These are phyloP conservation scores for Sphagnum contortum DNA, from an alignment of 225 moss, liverwort and hornwort species.

Conservation along the genomic window DNA sequence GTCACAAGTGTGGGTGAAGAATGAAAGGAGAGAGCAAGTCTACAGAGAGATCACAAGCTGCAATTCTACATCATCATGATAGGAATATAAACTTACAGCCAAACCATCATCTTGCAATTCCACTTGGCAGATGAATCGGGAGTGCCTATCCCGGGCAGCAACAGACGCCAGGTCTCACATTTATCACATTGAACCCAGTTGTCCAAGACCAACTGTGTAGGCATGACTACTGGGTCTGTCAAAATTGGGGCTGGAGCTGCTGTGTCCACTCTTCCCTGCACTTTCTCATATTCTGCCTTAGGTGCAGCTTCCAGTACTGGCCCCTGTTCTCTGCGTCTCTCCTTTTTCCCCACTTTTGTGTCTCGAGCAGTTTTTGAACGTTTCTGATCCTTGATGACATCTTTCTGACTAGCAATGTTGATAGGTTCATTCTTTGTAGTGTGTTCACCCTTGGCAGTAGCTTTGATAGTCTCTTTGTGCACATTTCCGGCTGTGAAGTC, in stretches of 20 bases:
- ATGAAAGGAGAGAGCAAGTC: not conserved
- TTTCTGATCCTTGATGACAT: constrained; percentile 25
- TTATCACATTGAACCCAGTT: constrained; percentile 90
- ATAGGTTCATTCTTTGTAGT: constrained; percentile 18
- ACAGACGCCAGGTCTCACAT: constrained; percentile 83
- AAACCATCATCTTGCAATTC: constrained; percentile 90
- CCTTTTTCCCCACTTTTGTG: constrained; percentile 22
- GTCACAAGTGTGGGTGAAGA: too few species aligned
- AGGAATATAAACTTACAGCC: constrained; percentile 66
- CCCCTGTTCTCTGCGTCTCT: constrained; percentile 31
- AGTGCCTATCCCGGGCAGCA: constrained; percentile 50
- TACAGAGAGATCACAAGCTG: not conserved
- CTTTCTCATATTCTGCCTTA: constrained; percentile 24
- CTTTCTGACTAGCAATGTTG: constrained; percentile 25
- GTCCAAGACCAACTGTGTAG: constrained; percentile 51
- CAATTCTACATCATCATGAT: not conserved
- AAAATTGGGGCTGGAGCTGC: not conserved
- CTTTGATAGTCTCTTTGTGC: constrained; percentile 33
- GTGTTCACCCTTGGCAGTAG: constrained; percentile 19
- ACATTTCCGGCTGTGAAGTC: constrained; percentile 33
- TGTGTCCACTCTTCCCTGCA: constrained; percentile 15
- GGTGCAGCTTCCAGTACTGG: constrained; percentile 13
- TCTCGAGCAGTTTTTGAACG: constrained; percentile 31
- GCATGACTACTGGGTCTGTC: constrained; percentile 9
- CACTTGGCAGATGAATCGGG: constrained; percentile 62